Conservation (phyloP, 305 asterid species). For the Euphrasia arctica region DNA sequence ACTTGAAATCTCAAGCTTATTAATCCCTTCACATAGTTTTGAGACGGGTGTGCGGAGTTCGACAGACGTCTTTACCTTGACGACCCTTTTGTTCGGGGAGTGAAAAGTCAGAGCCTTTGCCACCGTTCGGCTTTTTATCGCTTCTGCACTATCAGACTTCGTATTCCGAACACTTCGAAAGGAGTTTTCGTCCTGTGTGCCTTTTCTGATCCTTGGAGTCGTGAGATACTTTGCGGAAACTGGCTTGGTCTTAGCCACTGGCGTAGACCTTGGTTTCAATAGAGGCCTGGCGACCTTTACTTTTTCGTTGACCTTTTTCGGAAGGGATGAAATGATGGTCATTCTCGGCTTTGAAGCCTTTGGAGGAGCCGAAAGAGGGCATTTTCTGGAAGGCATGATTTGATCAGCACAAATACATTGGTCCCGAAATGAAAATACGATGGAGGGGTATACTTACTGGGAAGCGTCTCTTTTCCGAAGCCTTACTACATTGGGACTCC, state of each 20-base stretch:
- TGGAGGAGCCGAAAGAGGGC: constrained; percentile 85
- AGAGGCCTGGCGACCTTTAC: constrained; percentile 38
- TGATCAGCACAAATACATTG: background rate
- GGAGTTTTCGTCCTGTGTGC: constrained; percentile 35
- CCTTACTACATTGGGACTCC: constrained; percentile 74
- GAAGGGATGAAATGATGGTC: constrained; percentile 53
- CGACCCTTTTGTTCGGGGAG: constrained; percentile 66
- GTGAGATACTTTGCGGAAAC: constrained; percentile 93
- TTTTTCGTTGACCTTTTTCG: constrained; percentile 47
- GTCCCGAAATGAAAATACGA: background rate
- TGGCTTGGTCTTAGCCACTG: constrained; percentile 56
- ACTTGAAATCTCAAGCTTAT: constrained; percentile 61
- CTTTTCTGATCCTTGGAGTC: constrained; percentile 69
- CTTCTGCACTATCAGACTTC: constrained; percentile 40
- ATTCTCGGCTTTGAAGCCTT: constrained; percentile 61
- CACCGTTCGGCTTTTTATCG: constrained; percentile 39
- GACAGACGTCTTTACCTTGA: constrained; percentile 52
- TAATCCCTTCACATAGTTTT: constrained; percentile 60
- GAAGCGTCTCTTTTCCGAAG: constrained; percentile 47
- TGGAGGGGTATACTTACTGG: constrained; percentile 34
- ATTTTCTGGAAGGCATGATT: constrained; percentile 34
- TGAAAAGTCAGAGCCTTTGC: constrained; percentile 64
- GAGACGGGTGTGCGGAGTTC: constrained; percentile 59
- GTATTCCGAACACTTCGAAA: constrained; percentile 72
- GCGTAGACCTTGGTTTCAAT: constrained; percentile 44